phyloP scores from a whole-genome alignment of 2,329 filamentous ascomycete species.

The Hypomyces perniciosus region DNA sequence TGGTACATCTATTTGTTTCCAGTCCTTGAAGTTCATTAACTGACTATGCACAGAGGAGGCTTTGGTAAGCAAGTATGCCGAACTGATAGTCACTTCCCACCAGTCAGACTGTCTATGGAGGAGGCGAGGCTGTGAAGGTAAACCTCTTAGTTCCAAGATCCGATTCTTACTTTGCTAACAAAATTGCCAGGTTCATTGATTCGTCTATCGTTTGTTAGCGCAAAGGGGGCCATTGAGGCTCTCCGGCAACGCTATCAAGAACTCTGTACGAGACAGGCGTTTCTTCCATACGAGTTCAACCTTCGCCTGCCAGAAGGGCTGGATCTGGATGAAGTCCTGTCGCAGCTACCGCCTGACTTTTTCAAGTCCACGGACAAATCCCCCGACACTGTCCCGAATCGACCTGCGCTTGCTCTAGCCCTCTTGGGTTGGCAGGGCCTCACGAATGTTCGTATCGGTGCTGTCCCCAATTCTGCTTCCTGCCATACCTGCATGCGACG shows the following conservation, averaged over 20 bases:
- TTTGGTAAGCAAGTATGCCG: slow-evolving; percentile 69
- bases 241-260: slow-evolving; percentile 62
- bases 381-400: slow-evolving; percentile 40
- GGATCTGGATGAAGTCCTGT: slow-evolving; percentile 44
- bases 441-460: slow-evolving; percentile 45
- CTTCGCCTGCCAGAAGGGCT: slow-evolving; percentile 49
- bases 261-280: slow-evolving; percentile 46
- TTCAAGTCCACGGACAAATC: slow-evolving; percentile 35
- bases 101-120: slow-evolving; percentile 80
- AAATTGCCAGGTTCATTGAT: slow-evolving; percentile 47
- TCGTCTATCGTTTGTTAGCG: slow-evolving; percentile 57
- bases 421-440: slow-evolving; percentile 72
- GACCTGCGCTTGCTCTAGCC: slow-evolving; percentile 61
- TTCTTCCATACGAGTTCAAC: slow-evolving; percentile 57
- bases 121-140: slow-evolving; percentile 80
- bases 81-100: slow-evolving; percentile 69
- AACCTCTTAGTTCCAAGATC: slow-evolving; percentile 20
- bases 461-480: slow-evolving; percentile 65
- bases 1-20: slow-evolving; percentile 22
- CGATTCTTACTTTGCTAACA: slow-evolving; percentile 6
- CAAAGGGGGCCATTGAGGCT: slow-evolving; percentile 49
- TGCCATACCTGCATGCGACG: slow-evolving; percentile 85
- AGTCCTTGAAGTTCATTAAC: slow-evolving; percentile 9
- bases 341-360: slow-evolving; percentile 48
- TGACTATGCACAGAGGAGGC: slow-evolving; percentile 43